A percentile compares a stretch with the other conserved stretches of the same genome.
These are phyloP conservation scores for Skeletonema grethae DNA, from an alignment of 108 stramenopile genomes.

Conservation along the genomic window DNA sequence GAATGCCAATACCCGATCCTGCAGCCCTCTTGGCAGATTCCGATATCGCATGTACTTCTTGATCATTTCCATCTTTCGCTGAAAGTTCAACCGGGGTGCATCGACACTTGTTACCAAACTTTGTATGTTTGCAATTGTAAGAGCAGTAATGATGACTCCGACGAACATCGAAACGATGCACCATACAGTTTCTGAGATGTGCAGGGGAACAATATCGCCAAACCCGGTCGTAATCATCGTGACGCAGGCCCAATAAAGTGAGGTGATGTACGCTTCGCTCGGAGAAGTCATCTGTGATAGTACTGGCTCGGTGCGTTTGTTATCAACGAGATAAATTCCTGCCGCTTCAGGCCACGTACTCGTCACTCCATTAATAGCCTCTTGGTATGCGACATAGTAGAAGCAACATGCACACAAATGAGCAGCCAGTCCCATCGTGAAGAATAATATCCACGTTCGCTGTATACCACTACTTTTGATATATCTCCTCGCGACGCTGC, in stretches of 20 bases:
- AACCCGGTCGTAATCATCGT: conserved; percentile 60
- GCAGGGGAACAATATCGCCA: conserved; percentile 51
- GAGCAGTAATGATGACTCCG: conserved; percentile 44
- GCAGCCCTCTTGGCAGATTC: conserved; percentile 19
- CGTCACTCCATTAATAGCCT: conserved; percentile 21
- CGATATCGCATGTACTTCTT: conserved; percentile 48
- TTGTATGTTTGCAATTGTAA: conserved; percentile 50
- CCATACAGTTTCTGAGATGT: conserved; percentile 42
- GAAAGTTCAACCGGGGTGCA: conserved; percentile 31
- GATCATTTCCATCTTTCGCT: conserved; percentile 47
- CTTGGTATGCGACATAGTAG: conserved; percentile 22
- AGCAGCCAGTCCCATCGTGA: conserved; percentile 49
- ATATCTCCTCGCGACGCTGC: conserved; percentile 15
- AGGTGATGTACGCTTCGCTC: conserved; percentile 31
- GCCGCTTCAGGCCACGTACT: conserved; percentile 39
- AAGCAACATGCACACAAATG: conserved; percentile 54
- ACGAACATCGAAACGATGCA: conserved; percentile 51
- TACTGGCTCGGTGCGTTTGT: background rate
- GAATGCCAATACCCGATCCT: conserved; percentile 33
- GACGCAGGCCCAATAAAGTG: conserved; percentile 55
- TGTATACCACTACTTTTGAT: conserved; percentile 44
- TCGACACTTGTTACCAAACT: conserved; percentile 42
- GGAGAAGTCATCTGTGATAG: conserved; percentile 8
- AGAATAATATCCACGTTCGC: conserved; percentile 44
- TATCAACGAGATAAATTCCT: conserved; percentile 19